Base-by-base conservation (phyloP, 352 stramenopile genomes). In the Sclerospora graminicola region DNA sequence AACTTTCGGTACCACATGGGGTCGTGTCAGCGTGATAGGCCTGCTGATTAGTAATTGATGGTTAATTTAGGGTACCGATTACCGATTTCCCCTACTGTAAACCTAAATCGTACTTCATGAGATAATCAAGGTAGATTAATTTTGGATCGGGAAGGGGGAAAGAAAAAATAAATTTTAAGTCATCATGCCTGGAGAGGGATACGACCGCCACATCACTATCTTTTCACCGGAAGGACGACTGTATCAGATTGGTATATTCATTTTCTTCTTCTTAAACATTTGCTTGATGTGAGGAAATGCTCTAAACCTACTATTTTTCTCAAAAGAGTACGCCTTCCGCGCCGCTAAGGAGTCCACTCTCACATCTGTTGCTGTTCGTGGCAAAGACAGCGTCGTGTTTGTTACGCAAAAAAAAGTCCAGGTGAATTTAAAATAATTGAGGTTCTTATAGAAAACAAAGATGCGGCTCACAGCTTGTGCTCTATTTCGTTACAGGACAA, bases 401-500 rank as follows among this genome's bases (percentile, higher is more conserved):
- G 95, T 99, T 26, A 99, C 96, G 0, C 96, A 99, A 69, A 98
- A 98, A 66, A 99, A 99, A 68, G 95, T 99, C 24, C 87, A 95
- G 58, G 95, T 93, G 51, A 31, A 27, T n/a, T n/a, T 2, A n/a
- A 24, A 16, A 16, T 11, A 1, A 19, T 1, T 21, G 7, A 37
- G 15, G 3, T 10, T 26, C 10, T 7, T 11, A 16, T 6, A 16
- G 11, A 41, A 6, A 16, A 6, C 1, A 2, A 16, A 15, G 9
- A 7, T 35, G 6, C 13, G 9, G 28, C 4, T 28, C 8, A 18
- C 27, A 18, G 1, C 26, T 23, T 28, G 2, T 30, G 1, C 2
- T 15, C 6, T 41, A 2, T 11, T 29, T 16, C 3, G 10, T 27
- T 20, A 33, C 32, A 94, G 83, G 89, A 97, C 59, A 94, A 94